Percentiles rank a stretch among this genome's conserved stretches.
Evolutionary conservation across 2,329 filamentous ascomycete species (phyloP).

Genomic region (Cryphonectria radicalis): DNA sequence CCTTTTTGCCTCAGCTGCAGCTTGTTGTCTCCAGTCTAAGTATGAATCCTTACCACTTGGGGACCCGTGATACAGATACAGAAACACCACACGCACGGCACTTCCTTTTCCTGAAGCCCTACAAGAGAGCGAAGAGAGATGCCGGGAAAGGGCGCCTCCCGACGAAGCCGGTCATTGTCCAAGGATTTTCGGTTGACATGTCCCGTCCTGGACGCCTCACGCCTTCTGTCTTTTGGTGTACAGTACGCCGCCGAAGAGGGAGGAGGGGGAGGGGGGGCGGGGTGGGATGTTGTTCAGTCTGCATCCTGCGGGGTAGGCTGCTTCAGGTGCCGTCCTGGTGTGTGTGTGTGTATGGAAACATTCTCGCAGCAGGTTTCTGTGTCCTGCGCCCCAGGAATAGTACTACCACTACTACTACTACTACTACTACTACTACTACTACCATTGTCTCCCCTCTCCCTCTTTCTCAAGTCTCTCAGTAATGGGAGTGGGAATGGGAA

Average conservation of each 20-base stretch:
- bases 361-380: no score
- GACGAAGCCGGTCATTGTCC: background rate
- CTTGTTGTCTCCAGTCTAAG: background rate
- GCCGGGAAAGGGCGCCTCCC: background rate
- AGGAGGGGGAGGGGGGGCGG: no score
- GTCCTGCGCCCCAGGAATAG: no score
- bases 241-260: no score
- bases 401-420: no score
- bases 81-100: background rate
- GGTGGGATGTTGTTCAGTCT: background rate
- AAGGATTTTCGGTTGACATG: background rate
- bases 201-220: background rate
- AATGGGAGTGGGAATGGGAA: no score
- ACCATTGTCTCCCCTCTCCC: no score
- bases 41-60: background rate
- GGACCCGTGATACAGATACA: background rate
- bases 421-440: no score
- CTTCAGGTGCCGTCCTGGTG: background rate
- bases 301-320: background rate
- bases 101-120: background rate
- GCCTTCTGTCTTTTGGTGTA: background rate
- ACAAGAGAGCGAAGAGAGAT: background rate
- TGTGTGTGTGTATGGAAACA: no score
- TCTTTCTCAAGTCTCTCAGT: background rate
- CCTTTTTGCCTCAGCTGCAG: constrained; percentile 2